A percentile compares a stretch with the other conserved stretches of the same genome.
Conservation (phyloP, 2,329 filamentous ascomycete genomes). For the Plenodomus biglobosus region DNA sequence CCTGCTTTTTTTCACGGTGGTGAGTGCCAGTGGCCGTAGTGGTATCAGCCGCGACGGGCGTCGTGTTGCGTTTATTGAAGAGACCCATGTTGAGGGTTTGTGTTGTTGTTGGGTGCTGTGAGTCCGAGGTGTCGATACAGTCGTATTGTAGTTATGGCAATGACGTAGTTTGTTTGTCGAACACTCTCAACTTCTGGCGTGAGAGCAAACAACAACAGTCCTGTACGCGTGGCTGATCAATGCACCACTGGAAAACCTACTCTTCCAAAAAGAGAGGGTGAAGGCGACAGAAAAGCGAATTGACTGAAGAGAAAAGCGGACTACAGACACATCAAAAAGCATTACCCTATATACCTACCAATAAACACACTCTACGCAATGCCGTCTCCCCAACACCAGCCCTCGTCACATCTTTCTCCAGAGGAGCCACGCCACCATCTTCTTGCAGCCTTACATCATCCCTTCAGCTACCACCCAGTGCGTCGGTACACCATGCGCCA, state of each 20-base stretch:
- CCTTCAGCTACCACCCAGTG: slow-evolving; percentile 14
- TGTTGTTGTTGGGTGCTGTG: background rate
- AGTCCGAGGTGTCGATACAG: background rate
- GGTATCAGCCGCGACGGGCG: slow-evolving; percentile 40
- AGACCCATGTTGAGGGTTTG: slow-evolving; percentile 35
- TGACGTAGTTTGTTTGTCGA: slow-evolving; percentile 7
- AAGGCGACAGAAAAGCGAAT: background rate
- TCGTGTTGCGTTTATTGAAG: slow-evolving; percentile 42
- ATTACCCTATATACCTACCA: background rate
- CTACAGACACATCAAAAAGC: background rate
- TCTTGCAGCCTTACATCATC: slow-evolving; percentile 22
- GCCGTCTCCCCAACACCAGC: slow-evolving; percentile 3
- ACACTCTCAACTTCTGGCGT: background rate
- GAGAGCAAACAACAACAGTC: slow-evolving; percentile 2
- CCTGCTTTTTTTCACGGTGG: slow-evolving; percentile 31
- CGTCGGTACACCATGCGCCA: slow-evolving; percentile 20
- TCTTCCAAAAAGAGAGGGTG: background rate
- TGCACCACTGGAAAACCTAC: background rate
- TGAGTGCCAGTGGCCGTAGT: slow-evolving; percentile 36
- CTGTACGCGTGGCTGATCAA: background rate
- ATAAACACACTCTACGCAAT: background rate
- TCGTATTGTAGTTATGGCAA: background rate
- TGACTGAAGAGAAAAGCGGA: background rate
- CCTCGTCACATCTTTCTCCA: slow-evolving; percentile 3
- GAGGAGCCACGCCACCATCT: slow-evolving; percentile 3